Evolutionary conservation across 1,284 basidiomycete species (phyloP), one percentile per base, ranked within the genome.

Genomic region (Tetrapyrgos nigripes): DNA sequence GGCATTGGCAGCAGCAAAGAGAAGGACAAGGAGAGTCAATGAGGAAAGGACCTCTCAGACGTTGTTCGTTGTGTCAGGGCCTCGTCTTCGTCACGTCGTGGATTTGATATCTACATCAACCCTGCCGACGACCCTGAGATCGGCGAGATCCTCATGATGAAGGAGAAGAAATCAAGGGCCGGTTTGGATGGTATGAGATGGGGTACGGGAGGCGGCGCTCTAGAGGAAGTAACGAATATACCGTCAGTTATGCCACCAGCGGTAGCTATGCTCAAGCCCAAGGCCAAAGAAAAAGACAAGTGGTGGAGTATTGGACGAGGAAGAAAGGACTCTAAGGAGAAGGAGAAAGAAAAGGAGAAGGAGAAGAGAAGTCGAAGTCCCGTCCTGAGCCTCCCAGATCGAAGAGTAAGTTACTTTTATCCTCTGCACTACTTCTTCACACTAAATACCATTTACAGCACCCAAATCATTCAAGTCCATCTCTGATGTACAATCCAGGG

Each of bases 271-370:
- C 63, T 69, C 49, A 74, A 71, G 68, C 72, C 64, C 49, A 71
- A 79, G 53, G 69, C 71, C 50, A 88, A 89, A 76, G 85, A 85
- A 64, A 84, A 82, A 55, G 85, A 85, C 64, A 85, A 82, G 71
- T 92, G 90, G 88, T 92, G 91, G 90, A 91, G 83, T 59, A 86
- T 92, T 61, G 85, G 88, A 4, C 76, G 88, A 13, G 86, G 87
- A 14, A 76, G 86, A 65, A 89, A 86, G 65, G 89, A 91, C 60
- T 85, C 85, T 3, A 87, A 86, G 65, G 83, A 82, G 57, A 85
- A 82, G 64, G 82, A 82, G 53, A 80, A 80, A 27, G 80, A 82
- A 59, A 68, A 70, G 46, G 72, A 75, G 58, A 77, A 79, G 58
- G 78, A 82, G 61, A 73, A 69, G 64, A 60, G 44, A 73, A 66